Percentiles rank a stretch among this genome's conserved stretches.
Evolutionary conservation across 2,329 filamentous ascomycete genomes (phyloP).

Genomic region (Trichoderma lentiforme): DNA sequence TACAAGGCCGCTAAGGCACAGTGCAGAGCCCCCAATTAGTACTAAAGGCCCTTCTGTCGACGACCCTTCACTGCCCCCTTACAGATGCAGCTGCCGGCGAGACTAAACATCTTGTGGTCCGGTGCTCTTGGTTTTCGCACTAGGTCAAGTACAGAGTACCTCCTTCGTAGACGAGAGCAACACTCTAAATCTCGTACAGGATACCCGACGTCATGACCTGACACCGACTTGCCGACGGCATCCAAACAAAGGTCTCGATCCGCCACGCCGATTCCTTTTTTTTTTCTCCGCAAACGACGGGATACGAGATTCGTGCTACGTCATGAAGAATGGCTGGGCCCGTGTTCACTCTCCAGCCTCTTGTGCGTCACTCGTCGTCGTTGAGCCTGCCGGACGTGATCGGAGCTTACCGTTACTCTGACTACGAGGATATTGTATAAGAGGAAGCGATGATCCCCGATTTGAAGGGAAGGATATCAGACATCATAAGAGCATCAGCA

Average conservation of each 20-base stretch:
- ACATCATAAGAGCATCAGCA: not conserved
- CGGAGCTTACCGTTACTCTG: not conserved
- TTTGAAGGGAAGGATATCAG: too few species aligned
- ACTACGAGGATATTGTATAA: not conserved
- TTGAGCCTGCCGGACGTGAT: not conserved
- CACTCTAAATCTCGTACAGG: not conserved
- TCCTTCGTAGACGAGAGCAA: rapidly evolving
- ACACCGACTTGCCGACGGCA: slow-evolving; percentile 8
- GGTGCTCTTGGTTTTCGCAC: not conserved
- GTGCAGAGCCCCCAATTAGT: not conserved
- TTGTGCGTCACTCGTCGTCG: slow-evolving; percentile 3
- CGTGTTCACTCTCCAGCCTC: slow-evolving; percentile 8
- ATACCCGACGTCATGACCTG: not conserved
- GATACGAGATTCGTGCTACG: slow-evolving; percentile 26
- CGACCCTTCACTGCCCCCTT: not conserved
- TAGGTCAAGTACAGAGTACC: not conserved
- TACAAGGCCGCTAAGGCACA: not conserved
- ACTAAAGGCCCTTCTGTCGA: not conserved
- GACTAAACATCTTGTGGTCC: not conserved
- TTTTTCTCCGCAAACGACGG: not conserved
- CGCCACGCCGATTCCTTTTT: not conserved
- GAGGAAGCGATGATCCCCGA: not conserved
- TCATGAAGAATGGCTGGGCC: slow-evolving; percentile 19
- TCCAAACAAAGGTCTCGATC: not conserved
- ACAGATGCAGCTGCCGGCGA: slow-evolving; percentile 8